Conservation (phyloP, 495 filamentous ascomycete genomes). For the Glonium stellatum region DNA sequence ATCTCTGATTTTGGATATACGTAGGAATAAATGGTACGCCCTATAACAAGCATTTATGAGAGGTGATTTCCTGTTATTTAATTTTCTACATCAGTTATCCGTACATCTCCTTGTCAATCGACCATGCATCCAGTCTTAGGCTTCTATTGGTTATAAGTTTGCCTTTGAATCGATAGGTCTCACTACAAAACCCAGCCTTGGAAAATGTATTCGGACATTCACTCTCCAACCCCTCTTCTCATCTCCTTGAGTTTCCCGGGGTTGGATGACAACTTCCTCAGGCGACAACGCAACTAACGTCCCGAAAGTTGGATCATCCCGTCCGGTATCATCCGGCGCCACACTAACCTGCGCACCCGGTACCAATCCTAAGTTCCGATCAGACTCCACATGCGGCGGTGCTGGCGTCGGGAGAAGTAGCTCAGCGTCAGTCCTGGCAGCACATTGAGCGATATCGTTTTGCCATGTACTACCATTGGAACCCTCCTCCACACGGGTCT, state of each 20-base stretch:
- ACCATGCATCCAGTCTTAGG: no score
- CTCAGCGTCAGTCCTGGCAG: slow-evolving; percentile 10
- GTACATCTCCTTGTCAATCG: no score
- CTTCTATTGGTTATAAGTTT: background rate
- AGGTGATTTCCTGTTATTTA: no score
- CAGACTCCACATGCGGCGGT: slow-evolving; percentile 16
- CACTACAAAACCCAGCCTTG: slow-evolving; percentile 33
- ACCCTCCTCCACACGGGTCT: slow-evolving; percentile 5
- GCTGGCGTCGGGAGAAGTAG: slow-evolving; percentile 28
- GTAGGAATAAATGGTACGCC: no score
- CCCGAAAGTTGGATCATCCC: slow-evolving; percentile 30
- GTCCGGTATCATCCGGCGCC: slow-evolving; percentile 35
- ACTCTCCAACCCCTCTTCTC: slow-evolving; percentile 11
- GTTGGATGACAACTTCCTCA: slow-evolving; percentile 34
- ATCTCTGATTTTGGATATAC: no score
- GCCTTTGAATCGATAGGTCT: background rate
- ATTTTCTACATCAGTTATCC: no score
- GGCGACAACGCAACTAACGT: slow-evolving; percentile 24
- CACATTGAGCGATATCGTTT: background rate
- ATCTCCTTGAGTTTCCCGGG: slow-evolving; percentile 3
- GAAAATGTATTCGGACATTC: slow-evolving; percentile 32
- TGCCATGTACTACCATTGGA: slow-evolving; percentile 10
- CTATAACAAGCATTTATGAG: no score
- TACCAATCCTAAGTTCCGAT: slow-evolving; percentile 25
- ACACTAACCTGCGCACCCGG: slow-evolving; percentile 26